Conservation (phyloP, 257 asterid genomes). For the Solanum bukasovii region DNA sequence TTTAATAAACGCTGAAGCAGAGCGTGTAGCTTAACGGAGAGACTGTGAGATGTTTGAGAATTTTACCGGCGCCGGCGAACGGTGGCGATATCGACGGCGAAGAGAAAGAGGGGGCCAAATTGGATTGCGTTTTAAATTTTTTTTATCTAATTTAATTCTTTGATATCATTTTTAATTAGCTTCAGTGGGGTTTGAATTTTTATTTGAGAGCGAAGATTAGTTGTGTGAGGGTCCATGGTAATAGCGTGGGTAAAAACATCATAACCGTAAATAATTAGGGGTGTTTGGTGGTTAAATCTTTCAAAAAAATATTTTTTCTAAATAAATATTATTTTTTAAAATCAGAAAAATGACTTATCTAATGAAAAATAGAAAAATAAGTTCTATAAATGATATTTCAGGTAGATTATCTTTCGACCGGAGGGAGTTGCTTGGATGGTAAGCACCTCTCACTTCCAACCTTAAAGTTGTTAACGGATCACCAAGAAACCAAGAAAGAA, state of each 20-base stretch:
- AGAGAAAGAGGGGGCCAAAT: conserved; percentile 7
- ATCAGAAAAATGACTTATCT: background rate
- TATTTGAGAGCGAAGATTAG: background rate
- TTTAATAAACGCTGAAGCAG: background rate
- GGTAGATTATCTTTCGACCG: background rate
- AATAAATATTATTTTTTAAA: too few species aligned
- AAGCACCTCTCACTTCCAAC: background rate
- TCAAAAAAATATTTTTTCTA: too few species aligned
- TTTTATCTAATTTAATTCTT: background rate
- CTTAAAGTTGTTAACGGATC: background rate
- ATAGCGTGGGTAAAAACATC: background rate
- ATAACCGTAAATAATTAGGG: too few species aligned
- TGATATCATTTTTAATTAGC: background rate
- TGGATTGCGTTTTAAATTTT: background rate
- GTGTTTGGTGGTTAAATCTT: background rate
- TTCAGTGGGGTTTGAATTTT: background rate
- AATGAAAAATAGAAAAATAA: background rate
- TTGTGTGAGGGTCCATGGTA: background rate
- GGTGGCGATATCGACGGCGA: background rate
- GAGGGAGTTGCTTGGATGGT: background rate
- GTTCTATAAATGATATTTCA: background rate
- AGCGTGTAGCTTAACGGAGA: background rate
- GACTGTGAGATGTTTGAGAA: background rate
- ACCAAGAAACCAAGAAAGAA: too few species aligned
- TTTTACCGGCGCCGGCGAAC: conserved; percentile 1